phyloP scores from a whole-genome alignment of 2,329 filamentous ascomycete genomes.

The Pseudogymnoascus sp. region DNA sequence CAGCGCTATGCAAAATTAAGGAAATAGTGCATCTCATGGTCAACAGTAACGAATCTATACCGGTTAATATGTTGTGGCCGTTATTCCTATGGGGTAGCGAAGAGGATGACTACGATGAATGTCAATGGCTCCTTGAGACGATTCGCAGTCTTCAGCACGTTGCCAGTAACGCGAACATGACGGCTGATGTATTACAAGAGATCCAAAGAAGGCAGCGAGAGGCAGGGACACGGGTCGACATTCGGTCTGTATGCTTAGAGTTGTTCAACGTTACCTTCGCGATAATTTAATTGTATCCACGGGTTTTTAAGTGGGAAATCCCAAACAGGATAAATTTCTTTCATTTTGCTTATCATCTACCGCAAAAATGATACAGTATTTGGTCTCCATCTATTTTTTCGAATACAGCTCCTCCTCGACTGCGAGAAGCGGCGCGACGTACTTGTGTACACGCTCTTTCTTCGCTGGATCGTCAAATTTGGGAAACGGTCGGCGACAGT shows the following conservation, averaged over 20 bases:
- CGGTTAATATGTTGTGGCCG: slow-evolving; percentile 51
- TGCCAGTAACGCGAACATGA: slow-evolving; percentile 34
- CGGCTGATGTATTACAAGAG: slow-evolving; percentile 34
- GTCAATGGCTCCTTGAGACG: slow-evolving; percentile 43
- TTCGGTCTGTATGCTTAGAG: slow-evolving; percentile 32
- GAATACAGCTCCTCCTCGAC: background rate
- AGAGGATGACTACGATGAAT: slow-evolving; percentile 40
- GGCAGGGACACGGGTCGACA: slow-evolving; percentile 31
- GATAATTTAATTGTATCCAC: slow-evolving; percentile 35
- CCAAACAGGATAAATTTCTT: background rate
- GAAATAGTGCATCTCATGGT: slow-evolving; percentile 39
- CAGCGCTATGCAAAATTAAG: slow-evolving; percentile 42
- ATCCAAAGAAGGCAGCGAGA: slow-evolving; percentile 33
- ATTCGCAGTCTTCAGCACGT: slow-evolving; percentile 36
- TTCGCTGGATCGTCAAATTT: slow-evolving; percentile 39
- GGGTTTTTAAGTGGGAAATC: background rate
- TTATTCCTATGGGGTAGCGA: slow-evolving; percentile 48
- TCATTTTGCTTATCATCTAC: background rate
- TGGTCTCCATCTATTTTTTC: background rate
- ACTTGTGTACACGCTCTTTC: slow-evolving; percentile 13
- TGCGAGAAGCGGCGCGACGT: slow-evolving; percentile 1
- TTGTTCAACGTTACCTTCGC: slow-evolving; percentile 47
- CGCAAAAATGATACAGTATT: slow-evolving; percentile 2
- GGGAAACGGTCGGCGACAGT: slow-evolving; percentile 49
- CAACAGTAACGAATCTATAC: slow-evolving; percentile 38